Evolutionary conservation across 768 basidiomycete species (phyloP), one percentile per base, ranked within the genome.

Genomic region (Mycena olivaceomarginata): DNA sequence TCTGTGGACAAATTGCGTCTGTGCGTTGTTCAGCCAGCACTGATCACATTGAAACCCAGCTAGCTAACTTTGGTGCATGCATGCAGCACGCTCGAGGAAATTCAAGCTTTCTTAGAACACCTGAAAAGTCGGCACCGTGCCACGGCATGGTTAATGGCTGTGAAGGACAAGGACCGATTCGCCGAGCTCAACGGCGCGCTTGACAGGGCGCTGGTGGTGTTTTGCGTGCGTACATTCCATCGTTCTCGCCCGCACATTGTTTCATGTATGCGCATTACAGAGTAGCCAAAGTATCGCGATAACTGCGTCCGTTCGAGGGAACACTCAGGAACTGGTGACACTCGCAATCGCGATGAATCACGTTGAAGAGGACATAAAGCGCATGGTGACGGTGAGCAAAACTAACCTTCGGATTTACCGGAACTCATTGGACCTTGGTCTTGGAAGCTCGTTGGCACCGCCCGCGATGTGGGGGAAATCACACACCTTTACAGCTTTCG

Each of bases 181-280:
- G 16, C 48, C 4, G 20, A 41, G 46, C 48, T 72, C 37, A 40
- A 64, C 31, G 9, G 39, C n/a, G 62, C 46, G 15, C 70, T 72
- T n/a, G 70, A 72, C 13, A 51, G 51, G 20, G 62, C 62, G 15
- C 15, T 72, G 8, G 31, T 5, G 6, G 65, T 67, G 12, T 67
- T 51, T 51, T 31, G 16, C 8, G 45, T 31, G 46, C 1, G 41
- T 65, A 20, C 25, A 45, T 13, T 45, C 5, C 9, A 12, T 69
- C 41, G 56, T 69, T 18, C 46, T 15, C 31, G 25, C 22, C 22
- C 20, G 43, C 31, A 16, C 8, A 56, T 22, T 16, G 9, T 16
- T 20, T 18, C 11, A 8, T 20, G 18, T 31, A 31, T 31, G 31
- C 31, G 31, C 3, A 31, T 31, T 4, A 31, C 31, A 31, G 31